A percentile compares a stretch with the other conserved stretches of the same genome.
Conservation (phyloP, 1,284 basidiomycete species). For the Phylloboletellus chloephorus region DNA sequence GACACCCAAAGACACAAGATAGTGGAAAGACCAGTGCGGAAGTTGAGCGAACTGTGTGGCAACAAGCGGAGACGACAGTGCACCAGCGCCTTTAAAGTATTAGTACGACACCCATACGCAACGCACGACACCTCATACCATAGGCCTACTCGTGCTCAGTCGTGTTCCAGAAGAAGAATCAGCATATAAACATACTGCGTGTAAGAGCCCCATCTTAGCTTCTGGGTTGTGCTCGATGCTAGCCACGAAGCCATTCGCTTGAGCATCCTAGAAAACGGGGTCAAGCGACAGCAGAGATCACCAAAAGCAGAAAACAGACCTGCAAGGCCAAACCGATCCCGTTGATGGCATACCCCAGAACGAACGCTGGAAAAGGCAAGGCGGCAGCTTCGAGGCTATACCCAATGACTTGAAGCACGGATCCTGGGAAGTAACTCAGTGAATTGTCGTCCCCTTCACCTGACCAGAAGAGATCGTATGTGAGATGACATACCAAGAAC, state of each 20-base stretch:
- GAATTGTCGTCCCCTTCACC: not conserved
- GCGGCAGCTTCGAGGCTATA: slow-evolving; percentile 54
- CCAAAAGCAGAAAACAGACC: slow-evolving; percentile 15
- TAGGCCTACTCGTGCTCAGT: slow-evolving; percentile 28
- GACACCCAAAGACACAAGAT: slow-evolving; percentile 54
- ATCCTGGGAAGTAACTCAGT: slow-evolving; percentile 23
- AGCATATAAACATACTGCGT: slow-evolving; percentile 18
- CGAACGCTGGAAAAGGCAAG: slow-evolving; percentile 60
- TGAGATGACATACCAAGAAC: slow-evolving; percentile 22
- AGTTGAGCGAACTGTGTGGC: slow-evolving; percentile 57
- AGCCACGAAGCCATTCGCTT: slow-evolving; percentile 32
- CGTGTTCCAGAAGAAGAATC: not conserved
- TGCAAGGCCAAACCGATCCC: slow-evolving; percentile 55
- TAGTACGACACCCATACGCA: not conserved
- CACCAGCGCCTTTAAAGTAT: slow-evolving; percentile 47
- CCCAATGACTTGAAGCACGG: slow-evolving; percentile 36
- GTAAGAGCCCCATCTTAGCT: slow-evolving; percentile 30
- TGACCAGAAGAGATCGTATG: not conserved
- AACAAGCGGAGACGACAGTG: slow-evolving; percentile 53
- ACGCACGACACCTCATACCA: slow-evolving; percentile 16
- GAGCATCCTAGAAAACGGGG: slow-evolving; percentile 21
- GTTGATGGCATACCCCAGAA: slow-evolving; percentile 51
- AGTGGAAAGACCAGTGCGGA: slow-evolving; percentile 59
- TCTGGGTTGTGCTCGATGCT: slow-evolving; percentile 27
- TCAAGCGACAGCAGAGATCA: not conserved